Base-by-base conservation (phyloP, 805 yeast genomes). In the Wickerhamomyces ciferrii region DNA sequence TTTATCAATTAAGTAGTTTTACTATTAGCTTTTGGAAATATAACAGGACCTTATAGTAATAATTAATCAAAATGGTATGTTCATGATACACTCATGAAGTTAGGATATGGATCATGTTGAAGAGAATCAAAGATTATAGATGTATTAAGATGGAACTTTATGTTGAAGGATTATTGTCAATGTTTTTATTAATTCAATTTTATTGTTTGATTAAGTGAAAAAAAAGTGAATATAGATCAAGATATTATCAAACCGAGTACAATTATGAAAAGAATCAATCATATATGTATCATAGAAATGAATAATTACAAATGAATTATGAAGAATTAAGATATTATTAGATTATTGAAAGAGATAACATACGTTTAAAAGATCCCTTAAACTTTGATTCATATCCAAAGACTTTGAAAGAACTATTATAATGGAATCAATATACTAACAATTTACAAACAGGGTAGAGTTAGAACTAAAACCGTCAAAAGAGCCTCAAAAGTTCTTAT, bases 391-490 rank as follows among this genome's bases (percentile, higher is more conserved):
- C 31, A 27, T 27, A 27, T 27, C 14, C 31, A 17, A 32, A 29
- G 10, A 6, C 15, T 29, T 5, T 7, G 15, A 29, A 29, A 15
- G 32, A 7, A 29, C 8, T 8, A 23, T 23, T n/a, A n/a, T n/a
- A n/a, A n/a, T n/a, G n/a, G n/a, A 10, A 41, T 4, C 19, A 17
- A 13, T 18, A n/a, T 55, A 58, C 61, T 58, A 56, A 58, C 62
- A 46, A 49, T 9, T 17, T 41, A 31, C 19, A 5, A 20, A 48
- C 45, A 89, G 99, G 99, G 99, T 85, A 94, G 98, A 78, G 99
- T 95, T 84, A 91, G 99, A 87, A 94, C 99, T 67, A 95, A 94
- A 85, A 94, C 99, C 79, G 98, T 94, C 78, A 94, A 94, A 89
- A 88, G 98, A 82, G 98, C 99, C 78, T 87, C 99, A 70, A 95